Base-by-base conservation (phyloP, 2,329 filamentous ascomycete species). In the Bipolaris oryzae region DNA sequence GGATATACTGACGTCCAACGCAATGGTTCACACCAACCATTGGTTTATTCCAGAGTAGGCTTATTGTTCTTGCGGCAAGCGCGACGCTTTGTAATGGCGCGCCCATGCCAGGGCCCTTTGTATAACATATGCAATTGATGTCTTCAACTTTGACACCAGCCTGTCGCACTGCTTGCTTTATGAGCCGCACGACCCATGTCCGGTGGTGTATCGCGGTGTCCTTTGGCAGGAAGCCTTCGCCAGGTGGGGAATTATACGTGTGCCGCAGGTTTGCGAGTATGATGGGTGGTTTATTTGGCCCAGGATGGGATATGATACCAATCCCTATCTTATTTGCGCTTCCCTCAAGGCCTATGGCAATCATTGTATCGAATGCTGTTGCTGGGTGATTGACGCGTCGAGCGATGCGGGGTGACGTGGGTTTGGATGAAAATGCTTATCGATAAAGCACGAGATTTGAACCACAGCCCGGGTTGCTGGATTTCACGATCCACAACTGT, bases 271-370 rank as follows among this genome's bases (percentile, higher is more conserved):
- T 99, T 74, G 93, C 88, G 65, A 99, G 91, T 74, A 99, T 74
- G 57, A 82, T 79, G 25, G 79, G 76, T 68, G 78, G 54, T 42
- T 75, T 69, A 53, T 74, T 72, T 7, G 79, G 72, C 60, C 79
- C 69, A 3, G 87, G 83, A 80, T 98, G 95, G 21, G 87, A 85
- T 75, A 99, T 96, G 56, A 99, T 82, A 71, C 95, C 95, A 56
- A 98, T 89, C 66, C 94, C 95, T 50, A 99, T 87, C 79, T 99
- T 99, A 83, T 99, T 99, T 78, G 95, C 95, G 55, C 92, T 96
- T 76, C 95, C 94, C 82, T 99, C 95, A 74, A 91, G 84, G 20
- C 89, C 89, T 69, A 91, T 83, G 28, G 87, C 84, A 66, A 90
- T 88, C 81, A 87, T 87, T 49, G 57, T 76, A 58, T 31, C 28